phyloP scores from a whole-genome alignment of 768 basidiomycete genomes.

The Grammothele lineata region DNA sequence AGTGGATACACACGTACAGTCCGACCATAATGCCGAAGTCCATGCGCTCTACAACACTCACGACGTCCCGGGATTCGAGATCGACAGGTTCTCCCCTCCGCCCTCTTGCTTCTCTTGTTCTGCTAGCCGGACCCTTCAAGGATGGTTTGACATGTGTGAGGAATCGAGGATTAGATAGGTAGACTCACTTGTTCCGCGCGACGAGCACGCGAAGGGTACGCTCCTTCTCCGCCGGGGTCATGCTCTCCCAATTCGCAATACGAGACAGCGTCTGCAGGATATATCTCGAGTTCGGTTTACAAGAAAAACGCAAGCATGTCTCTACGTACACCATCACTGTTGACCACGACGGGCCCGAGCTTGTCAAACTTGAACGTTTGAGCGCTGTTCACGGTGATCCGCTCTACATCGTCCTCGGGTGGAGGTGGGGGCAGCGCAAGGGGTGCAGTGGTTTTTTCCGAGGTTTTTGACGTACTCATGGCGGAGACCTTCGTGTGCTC shows the following conservation, averaged over 20 bases:
- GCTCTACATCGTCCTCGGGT: conserved; percentile 3
- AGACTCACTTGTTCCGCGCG: conserved; percentile 39
- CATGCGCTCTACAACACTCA: no score
- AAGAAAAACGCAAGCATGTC: no score
- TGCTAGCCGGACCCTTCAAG: neutral
- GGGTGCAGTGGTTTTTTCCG: neutral
- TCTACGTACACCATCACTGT: conserved; percentile 58
- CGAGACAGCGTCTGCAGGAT: conserved; percentile 52
- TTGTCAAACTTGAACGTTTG: conserved; percentile 47
- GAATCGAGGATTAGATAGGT: neutral
- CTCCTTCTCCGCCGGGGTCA: conserved; percentile 54
- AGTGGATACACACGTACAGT: no score
- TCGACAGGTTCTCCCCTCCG: neutral
- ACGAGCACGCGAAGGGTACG: conserved; percentile 51
- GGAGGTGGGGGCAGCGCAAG: conserved; percentile 9
- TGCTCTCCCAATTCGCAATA: conserved; percentile 59
- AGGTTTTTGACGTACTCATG: no score
- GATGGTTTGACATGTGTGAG: neutral
- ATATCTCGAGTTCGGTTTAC: neutral
- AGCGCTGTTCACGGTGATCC: conserved; percentile 13
- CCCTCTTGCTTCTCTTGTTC: neutral
- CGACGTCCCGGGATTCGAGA: no score
- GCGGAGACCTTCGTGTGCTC: no score
- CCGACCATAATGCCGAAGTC: no score
- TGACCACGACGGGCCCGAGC: conserved; percentile 66